Percentiles rank a stretch among this genome's conserved stretches.
Conservation (phyloP, 495 filamentous ascomycete species). For the Aspergillus bertholletiae region DNA sequence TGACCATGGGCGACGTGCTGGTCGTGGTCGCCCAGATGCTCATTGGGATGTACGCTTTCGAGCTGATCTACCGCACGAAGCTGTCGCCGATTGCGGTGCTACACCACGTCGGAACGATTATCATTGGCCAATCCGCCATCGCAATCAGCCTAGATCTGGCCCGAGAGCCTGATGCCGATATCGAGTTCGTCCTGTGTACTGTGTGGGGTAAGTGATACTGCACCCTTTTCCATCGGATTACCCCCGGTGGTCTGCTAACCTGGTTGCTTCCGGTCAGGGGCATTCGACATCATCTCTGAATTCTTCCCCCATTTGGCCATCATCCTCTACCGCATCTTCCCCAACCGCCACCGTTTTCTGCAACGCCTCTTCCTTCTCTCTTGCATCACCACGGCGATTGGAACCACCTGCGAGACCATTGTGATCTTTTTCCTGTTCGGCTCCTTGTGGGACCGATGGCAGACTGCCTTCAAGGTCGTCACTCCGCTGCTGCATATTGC, state of each 20-base stretch:
- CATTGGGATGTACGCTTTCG: slow-evolving; percentile 47
- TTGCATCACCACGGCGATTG: slow-evolving; percentile 36
- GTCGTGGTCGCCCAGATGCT: slow-evolving; percentile 42
- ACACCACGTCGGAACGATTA: slow-evolving; percentile 45
- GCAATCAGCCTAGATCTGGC: slow-evolving; percentile 37
- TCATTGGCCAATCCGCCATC: slow-evolving; percentile 46
- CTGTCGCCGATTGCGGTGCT: slow-evolving; percentile 40
- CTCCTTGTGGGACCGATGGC: slow-evolving; percentile 41
- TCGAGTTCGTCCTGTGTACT: slow-evolving; percentile 46
- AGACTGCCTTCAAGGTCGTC: slow-evolving; percentile 45
- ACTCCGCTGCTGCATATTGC: slow-evolving; percentile 46
- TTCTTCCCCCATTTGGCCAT: slow-evolving; percentile 49
- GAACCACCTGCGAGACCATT: slow-evolving; percentile 41
- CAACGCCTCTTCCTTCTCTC: slow-evolving; percentile 36
- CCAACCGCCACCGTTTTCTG: slow-evolving; percentile 37
- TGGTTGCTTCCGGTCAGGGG: no score
- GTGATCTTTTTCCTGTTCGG: slow-evolving; percentile 50
- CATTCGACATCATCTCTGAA: slow-evolving; percentile 48
- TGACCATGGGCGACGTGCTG: slow-evolving; percentile 41
- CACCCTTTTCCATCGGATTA: no score
- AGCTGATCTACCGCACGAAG: slow-evolving; percentile 42
- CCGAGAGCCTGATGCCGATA: slow-evolving; percentile 40
- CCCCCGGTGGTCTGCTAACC: no score
- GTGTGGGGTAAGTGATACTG: slow-evolving; percentile 39
- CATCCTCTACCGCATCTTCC: slow-evolving; percentile 45